Conservation (phyloP, 2,329 filamentous ascomycete species). For the Aspergillus fumigatiaffinis region DNA sequence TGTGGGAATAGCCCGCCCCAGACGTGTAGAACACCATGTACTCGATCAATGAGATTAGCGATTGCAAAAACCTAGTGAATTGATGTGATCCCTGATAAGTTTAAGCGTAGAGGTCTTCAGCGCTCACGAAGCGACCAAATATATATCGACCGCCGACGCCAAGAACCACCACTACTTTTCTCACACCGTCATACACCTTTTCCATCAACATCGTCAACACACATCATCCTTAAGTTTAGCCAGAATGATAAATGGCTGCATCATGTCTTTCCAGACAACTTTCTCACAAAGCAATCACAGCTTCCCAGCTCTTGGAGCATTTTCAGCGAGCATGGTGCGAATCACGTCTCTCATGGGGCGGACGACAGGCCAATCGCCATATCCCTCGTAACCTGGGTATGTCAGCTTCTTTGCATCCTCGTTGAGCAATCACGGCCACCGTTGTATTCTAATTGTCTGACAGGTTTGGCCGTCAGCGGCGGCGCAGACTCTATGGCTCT, state of each 20-base stretch:
- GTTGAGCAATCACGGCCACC: neutral
- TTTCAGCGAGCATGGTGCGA: slow-evolving; percentile 29
- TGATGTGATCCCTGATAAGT: neutral
- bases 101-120: neutral
- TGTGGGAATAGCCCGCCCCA: neutral
- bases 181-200: neutral
- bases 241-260: slow-evolving; percentile 12
- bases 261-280: slow-evolving; percentile 6
- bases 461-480: slow-evolving; percentile 80
- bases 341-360: slow-evolving; percentile 11
- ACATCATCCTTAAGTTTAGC: neutral
- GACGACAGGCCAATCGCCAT: slow-evolving; percentile 3
- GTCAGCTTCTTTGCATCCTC: neutral
- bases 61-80: neutral
- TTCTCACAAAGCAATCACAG: slow-evolving; percentile 18
- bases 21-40: neutral
- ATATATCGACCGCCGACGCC: neutral
- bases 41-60: neutral
- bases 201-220: neutral
- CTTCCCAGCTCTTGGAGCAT: slow-evolving; percentile 25
- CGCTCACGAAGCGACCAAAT: neutral
- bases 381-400: slow-evolving; percentile 28
- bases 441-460: neutral
- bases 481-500: slow-evolving; percentile 98
- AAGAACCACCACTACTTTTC: neutral